phyloP scores from a whole-genome alignment of 2,329 filamentous ascomycete species.

The Whalleya microplaca region DNA sequence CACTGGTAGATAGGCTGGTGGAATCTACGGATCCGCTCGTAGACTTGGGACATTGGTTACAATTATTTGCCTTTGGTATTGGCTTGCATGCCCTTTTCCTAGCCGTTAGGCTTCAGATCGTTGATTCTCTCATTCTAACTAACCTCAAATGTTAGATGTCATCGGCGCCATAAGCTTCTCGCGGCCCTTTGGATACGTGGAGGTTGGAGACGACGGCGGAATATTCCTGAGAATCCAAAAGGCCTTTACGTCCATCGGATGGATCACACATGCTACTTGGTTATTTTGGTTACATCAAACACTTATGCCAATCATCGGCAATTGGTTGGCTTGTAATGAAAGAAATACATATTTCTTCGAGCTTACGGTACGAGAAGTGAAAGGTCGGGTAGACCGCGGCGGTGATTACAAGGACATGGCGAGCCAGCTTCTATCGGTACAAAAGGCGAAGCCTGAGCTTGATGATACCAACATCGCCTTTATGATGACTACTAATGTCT shows the following conservation, averaged over 20 bases:
- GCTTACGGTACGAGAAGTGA: slow-evolving; percentile 12
- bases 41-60: slow-evolving; percentile 15
- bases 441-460: slow-evolving; percentile 11
- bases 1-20: slow-evolving; percentile 9
- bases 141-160: slow-evolving; percentile 3
- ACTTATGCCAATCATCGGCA: slow-evolving; percentile 18
- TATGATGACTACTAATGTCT: slow-evolving; percentile 25
- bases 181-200: slow-evolving; percentile 20
- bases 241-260: background rate
- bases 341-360: slow-evolving; percentile 23
- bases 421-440: slow-evolving; percentile 14
- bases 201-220: slow-evolving; percentile 11
- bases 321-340: slow-evolving; percentile 19
- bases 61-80: slow-evolving; percentile 18
- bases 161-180: slow-evolving; percentile 21
- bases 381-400: slow-evolving; percentile 6
- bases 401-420: slow-evolving; percentile 17
- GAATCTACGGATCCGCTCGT: background rate
- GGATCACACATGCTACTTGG: slow-evolving; percentile 7
- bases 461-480: slow-evolving; percentile 14
- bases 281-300: slow-evolving; percentile 8
- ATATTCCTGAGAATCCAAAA: slow-evolving; percentile 11
- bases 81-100: background rate
- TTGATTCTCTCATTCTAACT: background rate
- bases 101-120: no score